Conservation (phyloP, 2,329 filamentous ascomycete species). For the Colletotrichum australisinense region DNA sequence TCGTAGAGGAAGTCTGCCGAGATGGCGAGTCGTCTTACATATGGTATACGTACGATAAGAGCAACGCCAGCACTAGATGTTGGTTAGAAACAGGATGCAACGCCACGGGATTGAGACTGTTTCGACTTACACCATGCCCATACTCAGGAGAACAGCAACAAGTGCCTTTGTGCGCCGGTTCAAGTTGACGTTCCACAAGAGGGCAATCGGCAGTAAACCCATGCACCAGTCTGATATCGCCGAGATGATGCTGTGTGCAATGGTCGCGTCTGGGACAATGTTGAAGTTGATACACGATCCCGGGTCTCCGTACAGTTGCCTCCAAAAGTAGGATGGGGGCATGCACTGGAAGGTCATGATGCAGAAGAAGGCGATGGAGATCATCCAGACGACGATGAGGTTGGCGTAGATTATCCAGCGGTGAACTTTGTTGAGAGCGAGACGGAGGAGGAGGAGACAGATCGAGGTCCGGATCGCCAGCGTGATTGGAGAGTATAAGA, state of each 20-base stretch:
- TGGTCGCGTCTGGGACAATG: conserved; percentile 54
- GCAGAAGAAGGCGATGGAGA: conserved; percentile 55
- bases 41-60: conserved; percentile 51
- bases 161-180: conserved; percentile 57
- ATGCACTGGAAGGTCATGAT: conserved; percentile 61
- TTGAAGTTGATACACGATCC: conserved; percentile 54
- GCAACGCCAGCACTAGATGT: conserved; percentile 50
- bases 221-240: conserved; percentile 60
- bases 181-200: conserved; percentile 64
- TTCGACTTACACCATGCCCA: conserved; percentile 59
- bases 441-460: conserved; percentile 53
- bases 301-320: conserved; percentile 46
- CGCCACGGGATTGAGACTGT: accelerated
- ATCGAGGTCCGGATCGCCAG: conserved; percentile 54
- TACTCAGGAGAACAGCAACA: conserved; percentile 58
- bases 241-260: conserved; percentile 58
- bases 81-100: conserved; percentile 7
- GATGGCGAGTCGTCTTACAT: conserved; percentile 43
- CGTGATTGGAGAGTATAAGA: conserved; percentile 53
- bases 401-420: conserved; percentile 47
- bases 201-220: conserved; percentile 60
- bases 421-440: conserved; percentile 48
- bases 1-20: conserved; percentile 44
- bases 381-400: conserved; percentile 48
- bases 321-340: conserved; percentile 62